These are phyloP conservation scores for Apophysomyces elegans DNA, from an alignment of 371 early-diverging fungal genomes.

Conservation along the genomic window DNA sequence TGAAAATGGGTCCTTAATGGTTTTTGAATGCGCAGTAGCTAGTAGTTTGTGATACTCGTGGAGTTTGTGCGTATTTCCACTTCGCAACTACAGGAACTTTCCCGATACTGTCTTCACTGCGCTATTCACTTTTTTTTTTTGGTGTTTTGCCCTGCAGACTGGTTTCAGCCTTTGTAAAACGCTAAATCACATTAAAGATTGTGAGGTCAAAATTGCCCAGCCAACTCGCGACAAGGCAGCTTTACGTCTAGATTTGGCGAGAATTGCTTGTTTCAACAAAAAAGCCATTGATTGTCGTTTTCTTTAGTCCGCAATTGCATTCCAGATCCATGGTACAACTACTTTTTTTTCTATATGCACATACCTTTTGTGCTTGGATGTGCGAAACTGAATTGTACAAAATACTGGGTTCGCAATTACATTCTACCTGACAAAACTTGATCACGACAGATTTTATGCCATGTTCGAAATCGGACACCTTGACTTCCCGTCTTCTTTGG, in stretches of 20 bases:
- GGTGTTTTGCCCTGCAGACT: no score
- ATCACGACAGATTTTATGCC: neutral
- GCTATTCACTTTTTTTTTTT: no score
- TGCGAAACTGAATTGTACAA: neutral
- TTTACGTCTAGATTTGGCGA: constrained; percentile 30
- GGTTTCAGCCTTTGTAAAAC: no score
- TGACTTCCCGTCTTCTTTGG: constrained; percentile 1
- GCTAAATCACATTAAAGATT: no score
- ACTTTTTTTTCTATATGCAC: neutral
- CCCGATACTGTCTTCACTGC: no score
- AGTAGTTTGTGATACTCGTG: no score
- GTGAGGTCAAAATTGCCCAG: no score
- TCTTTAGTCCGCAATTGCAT: constrained; percentile 26
- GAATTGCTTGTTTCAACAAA: constrained; percentile 29
- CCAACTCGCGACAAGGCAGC: constrained; percentile 8
- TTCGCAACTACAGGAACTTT: no score
- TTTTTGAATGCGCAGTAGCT: no score
- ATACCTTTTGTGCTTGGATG: no score
- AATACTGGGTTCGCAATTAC: neutral
- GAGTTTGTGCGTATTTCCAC: no score
- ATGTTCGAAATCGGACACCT: neutral
- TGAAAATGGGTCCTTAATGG: no score
- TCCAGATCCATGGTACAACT: constrained; percentile 22
- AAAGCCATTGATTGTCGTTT: constrained; percentile 27
- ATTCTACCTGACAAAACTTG: constrained; percentile 9